phyloP scores from a whole-genome alignment of 495 filamentous ascomycete species.

The Xylaria sp. region DNA sequence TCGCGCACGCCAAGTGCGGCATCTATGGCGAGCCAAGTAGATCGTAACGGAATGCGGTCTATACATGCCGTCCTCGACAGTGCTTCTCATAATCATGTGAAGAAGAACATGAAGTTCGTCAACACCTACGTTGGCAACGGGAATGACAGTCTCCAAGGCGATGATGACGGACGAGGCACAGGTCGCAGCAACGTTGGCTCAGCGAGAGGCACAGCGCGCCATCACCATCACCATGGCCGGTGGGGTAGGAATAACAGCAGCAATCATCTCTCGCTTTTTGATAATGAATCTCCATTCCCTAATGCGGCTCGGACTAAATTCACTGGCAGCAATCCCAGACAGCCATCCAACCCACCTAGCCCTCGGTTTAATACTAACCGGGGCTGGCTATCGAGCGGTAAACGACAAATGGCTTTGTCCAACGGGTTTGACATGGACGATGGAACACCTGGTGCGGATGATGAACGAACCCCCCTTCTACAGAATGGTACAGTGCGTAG shows the following conservation, averaged over 20 bases:
- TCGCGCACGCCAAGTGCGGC: slow-evolving; percentile 95
- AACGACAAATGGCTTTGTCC: slow-evolving; percentile 44
- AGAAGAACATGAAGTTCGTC: slow-evolving; percentile 98
- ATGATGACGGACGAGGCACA: slow-evolving; percentile 68
- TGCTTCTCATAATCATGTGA: slow-evolving; percentile 71
- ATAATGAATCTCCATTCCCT: slow-evolving; percentile 75
- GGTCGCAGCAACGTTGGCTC: slow-evolving; percentile 66
- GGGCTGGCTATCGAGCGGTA: slow-evolving; percentile 38
- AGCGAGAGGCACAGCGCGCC: slow-evolving; percentile 68
- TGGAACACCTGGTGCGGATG: slow-evolving; percentile 72
- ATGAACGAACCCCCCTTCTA: slow-evolving; percentile 88
- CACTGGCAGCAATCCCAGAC: slow-evolving; percentile 51
- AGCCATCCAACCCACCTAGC: slow-evolving; percentile 69
- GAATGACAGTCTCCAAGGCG: slow-evolving; percentile 65
- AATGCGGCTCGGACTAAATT: slow-evolving; percentile 48
- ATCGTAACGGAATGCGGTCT: slow-evolving; percentile 68
- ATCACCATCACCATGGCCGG: slow-evolving; percentile 70
- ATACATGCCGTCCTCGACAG: slow-evolving; percentile 67
- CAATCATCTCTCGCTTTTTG: slow-evolving; percentile 75
- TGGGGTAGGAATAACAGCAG: slow-evolving; percentile 69
- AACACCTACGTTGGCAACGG: slow-evolving; percentile 72
- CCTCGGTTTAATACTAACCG: slow-evolving; percentile 47
- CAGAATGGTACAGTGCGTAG: slow-evolving; percentile 56
- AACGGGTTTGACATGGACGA: slow-evolving; percentile 62
- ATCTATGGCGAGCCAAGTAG: slow-evolving; percentile 82